Evolutionary conservation across 257 asterid genomes (phyloP).

Genomic region (Anisodus tanguticus): DNA sequence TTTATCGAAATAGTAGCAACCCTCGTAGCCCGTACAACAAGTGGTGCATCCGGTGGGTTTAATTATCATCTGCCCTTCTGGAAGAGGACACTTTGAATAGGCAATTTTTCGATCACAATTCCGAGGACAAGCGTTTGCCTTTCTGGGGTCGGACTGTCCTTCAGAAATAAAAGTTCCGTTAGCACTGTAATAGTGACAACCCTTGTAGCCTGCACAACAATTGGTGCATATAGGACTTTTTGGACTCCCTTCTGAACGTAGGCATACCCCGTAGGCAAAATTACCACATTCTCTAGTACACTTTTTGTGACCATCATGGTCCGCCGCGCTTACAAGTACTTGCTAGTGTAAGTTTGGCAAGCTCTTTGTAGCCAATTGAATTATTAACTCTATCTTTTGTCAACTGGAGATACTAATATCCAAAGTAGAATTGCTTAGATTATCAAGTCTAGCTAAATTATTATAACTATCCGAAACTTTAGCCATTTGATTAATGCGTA

Average conservation of each 20-base stretch:
- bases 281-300: conserved; percentile 4
- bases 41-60: not conserved
- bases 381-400: too few relatives aligned
- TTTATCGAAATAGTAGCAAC: not conserved
- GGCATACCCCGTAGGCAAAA: not conserved
- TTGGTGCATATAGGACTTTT: not conserved
- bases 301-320: not conserved
- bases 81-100: not conserved
- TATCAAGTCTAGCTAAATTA: not conserved
- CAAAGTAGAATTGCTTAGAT: not conserved
- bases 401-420: not conserved
- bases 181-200: not conserved
- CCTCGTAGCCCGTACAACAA: not conserved
- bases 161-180: not conserved
- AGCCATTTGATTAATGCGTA: too few relatives aligned
- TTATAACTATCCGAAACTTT: too few relatives aligned
- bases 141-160: not conserved
- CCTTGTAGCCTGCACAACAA: not conserved
- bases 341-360: too few relatives aligned
- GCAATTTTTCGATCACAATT: conserved; percentile 1
- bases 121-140: not conserved
- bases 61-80: not conserved
- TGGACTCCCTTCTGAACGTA: not conserved
- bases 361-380: too few relatives aligned
- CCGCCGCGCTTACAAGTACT: not conserved